phyloP scores from a whole-genome alignment of 2,329 filamentous ascomycete genomes.

The Ascocoryne sarcoides region DNA sequence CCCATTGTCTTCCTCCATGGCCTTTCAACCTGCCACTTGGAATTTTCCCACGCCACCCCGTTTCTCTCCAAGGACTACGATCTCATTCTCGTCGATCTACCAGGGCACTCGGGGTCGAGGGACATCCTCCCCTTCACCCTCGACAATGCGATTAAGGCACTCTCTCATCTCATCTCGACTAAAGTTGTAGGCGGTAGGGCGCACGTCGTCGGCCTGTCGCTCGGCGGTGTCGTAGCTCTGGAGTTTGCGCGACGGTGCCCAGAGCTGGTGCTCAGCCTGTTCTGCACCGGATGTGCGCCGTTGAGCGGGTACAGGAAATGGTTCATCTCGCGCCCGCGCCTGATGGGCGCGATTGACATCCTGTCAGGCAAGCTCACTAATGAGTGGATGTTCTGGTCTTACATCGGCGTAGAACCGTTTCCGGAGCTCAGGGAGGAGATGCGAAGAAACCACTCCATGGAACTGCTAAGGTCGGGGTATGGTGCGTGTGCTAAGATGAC shows the following conservation, averaged over 20 bases:
- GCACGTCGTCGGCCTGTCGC: constrained; percentile 8
- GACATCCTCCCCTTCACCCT: constrained; percentile 4
- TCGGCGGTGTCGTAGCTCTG: constrained; percentile 4
- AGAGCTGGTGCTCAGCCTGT: constrained; percentile 5
- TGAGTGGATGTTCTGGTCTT: constrained; percentile 4
- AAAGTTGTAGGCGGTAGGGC: constrained; percentile 3
- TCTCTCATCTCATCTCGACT: constrained; percentile 6
- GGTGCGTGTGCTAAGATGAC: background rate
- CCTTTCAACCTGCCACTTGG: constrained; percentile 2
- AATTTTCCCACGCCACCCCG: constrained; percentile 3
- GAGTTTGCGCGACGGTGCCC: constrained; percentile 5
- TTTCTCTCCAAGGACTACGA: constrained; percentile 7
- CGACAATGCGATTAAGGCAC: constrained; percentile 7
- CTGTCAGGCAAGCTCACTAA: background rate
- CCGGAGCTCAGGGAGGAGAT: constrained; percentile 5
- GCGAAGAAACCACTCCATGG: constrained; percentile 1
- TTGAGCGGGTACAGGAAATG: constrained; percentile 7
- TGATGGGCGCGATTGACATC: constrained; percentile 1
- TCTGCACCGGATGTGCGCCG: constrained; percentile 4
- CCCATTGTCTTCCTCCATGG: constrained; percentile 7
- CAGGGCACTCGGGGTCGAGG: constrained; percentile 6
- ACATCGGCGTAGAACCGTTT: constrained; percentile 4
- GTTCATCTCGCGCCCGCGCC: constrained; percentile 3
- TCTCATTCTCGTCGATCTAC: constrained; percentile 5
- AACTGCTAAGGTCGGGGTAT: constrained; percentile 1